Base-by-base conservation (phyloP, 208 protist genomes). In the Histomonas meleagridis region DNA sequence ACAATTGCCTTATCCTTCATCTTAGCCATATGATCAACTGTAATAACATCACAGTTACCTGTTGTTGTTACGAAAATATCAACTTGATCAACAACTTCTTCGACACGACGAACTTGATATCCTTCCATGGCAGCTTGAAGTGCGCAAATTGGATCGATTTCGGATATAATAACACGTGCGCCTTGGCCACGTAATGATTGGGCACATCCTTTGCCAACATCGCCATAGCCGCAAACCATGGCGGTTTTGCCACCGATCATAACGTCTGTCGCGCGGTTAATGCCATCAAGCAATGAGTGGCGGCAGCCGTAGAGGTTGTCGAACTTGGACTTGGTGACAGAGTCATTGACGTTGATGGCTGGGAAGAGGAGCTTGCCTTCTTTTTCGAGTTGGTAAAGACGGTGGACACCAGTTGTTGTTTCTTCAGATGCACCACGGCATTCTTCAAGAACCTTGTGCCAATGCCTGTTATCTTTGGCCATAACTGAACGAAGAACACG, bases 341-440 rank as follows among this genome's bases (percentile, higher is more conserved):
- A 98, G 95, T 99, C 97, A 96, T 99, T 99, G 65, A 99, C 98
- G 95, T 99, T 99, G 95, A 99, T 98, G 94, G 98, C 97, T 90
- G 98, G 97, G 94, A 99, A 97, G 92, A 97, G 95, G 14, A 99
- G 96, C 91, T 95, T 95, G 91, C 97, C 97, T 72, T 95, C 94
- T 92, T 97, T 94, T 32, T 96, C 94, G 95, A 98, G 97, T 95
- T 98, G 96, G 95, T 99, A 97, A 51, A 99, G 95, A 94, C 97
- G 97, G 95, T 98, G 97, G 62, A 99, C 98, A 95, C 98, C 98
- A 38, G 98, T 99, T 90, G 98, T 99, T 91, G 98, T 99, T 95
- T 99, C 98, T 96, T 99, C 98, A 43, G 97, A 98, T 78, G 99
- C 95, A 93, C 98, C 98, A 93, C 96, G 95, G 62, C 98, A 96